A percentile compares a stretch with the other conserved stretches of the same genome.
Conservation (phyloP, 1,284 basidiomycete genomes). For the Cryptococcus sp. region DNA sequence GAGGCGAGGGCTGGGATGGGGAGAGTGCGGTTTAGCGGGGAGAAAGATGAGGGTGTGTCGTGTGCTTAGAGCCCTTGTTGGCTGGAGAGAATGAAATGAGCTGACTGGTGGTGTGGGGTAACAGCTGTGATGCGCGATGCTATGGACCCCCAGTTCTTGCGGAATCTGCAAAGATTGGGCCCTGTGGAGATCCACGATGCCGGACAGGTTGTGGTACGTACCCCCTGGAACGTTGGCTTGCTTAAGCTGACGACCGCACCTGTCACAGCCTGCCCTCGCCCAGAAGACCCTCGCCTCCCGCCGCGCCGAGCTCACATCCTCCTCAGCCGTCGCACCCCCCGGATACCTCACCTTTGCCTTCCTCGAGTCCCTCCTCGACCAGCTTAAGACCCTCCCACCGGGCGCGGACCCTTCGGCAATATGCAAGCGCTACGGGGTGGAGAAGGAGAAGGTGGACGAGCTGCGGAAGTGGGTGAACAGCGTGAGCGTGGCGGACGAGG, state of each 20-base stretch:
- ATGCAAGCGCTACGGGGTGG: conserved; percentile 58
- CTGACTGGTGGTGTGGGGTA: neutral
- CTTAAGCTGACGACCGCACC: conserved; percentile 2
- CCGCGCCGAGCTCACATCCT: conserved; percentile 49
- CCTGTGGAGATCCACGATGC: conserved; percentile 65
- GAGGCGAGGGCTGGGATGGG: conserved; percentile 21
- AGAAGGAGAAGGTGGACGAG: conserved; percentile 57
- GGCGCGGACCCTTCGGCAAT: conserved; percentile 50
- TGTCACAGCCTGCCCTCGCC: conserved; percentile 32
- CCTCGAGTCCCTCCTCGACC: conserved; percentile 63
- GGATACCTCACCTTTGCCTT: conserved; percentile 60
- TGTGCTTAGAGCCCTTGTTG: neutral
- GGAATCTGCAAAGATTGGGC: conserved; percentile 67
- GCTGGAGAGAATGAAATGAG: neutral
- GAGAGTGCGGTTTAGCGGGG: conserved; percentile 36
- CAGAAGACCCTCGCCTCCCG: conserved; percentile 44
- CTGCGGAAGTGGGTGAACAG: conserved; percentile 65
- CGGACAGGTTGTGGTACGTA: conserved; percentile 60
- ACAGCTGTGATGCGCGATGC: conserved; percentile 66
- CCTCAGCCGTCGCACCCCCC: conserved; percentile 42
- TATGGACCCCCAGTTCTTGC: conserved; percentile 69
- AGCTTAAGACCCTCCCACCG: conserved; percentile 58
- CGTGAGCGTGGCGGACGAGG: conserved; percentile 61
- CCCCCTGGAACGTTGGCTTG: conserved; percentile 41
- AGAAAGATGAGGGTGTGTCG: conserved; percentile 46